Percentiles rank a stretch among this genome's conserved stretches.
Evolutionary conservation across 2,329 filamentous ascomycete genomes (phyloP).

Genomic region (Botrytis porri): DNA sequence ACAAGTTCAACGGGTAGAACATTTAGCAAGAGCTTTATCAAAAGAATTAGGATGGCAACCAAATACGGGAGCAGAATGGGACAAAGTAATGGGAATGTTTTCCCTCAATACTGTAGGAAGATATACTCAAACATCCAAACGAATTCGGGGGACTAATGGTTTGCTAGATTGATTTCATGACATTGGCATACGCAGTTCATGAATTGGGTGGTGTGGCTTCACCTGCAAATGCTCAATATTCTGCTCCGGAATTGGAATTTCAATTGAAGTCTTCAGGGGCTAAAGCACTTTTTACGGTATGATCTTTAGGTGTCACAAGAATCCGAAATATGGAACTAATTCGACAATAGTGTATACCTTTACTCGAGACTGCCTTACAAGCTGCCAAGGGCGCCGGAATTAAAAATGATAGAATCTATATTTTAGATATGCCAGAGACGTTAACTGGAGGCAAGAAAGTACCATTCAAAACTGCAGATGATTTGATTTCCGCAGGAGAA

Average conservation of each 20-base stretch:
- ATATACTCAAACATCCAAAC: neutral
- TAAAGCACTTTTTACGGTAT: slow-evolving; percentile 71
- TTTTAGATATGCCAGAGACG: slow-evolving; percentile 63
- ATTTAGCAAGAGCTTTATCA: slow-evolving; percentile 63
- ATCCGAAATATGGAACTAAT: neutral
- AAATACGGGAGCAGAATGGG: slow-evolving; percentile 72
- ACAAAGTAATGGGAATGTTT: slow-evolving; percentile 75
- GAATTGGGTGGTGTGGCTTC: slow-evolving; percentile 71
- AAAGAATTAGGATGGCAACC: slow-evolving; percentile 70
- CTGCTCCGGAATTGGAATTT: slow-evolving; percentile 74
- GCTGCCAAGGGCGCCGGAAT: slow-evolving; percentile 71
- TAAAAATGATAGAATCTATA: slow-evolving; percentile 66
- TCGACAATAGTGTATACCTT: slow-evolving; percentile 51
- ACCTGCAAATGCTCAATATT: slow-evolving; percentile 85
- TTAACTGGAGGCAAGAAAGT: slow-evolving; percentile 48
- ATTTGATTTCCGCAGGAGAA: slow-evolving; percentile 63
- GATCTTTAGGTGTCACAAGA: slow-evolving; percentile 52
- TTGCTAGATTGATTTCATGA: slow-evolving; percentile 67
- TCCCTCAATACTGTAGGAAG: slow-evolving; percentile 70
- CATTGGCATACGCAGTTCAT: slow-evolving; percentile 71
- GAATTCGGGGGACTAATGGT: neutral
- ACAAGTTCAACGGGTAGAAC: slow-evolving; percentile 63
- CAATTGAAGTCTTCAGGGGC: slow-evolving; percentile 77
- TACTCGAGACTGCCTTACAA: slow-evolving; percentile 61
- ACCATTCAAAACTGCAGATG: slow-evolving; percentile 68